A percentile compares a stretch with the other conserved stretches of the same genome.
phyloP scores from a whole-genome alignment of 305 asterid genomes.

The Coffea humblotiana region DNA sequence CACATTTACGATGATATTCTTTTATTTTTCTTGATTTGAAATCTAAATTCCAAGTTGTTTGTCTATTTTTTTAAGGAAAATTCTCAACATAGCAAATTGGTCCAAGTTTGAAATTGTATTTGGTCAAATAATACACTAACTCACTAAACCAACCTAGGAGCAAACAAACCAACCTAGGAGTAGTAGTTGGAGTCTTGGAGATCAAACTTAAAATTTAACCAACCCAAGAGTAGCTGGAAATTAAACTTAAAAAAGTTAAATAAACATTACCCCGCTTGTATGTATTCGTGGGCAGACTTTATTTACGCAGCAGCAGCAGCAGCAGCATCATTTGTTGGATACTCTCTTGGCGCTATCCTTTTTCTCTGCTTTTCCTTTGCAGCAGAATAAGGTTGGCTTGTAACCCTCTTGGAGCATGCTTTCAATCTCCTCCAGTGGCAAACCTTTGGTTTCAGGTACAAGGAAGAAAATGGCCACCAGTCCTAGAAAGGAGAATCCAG shows the following conservation, averaged over 20 bases:
- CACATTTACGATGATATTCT: too few relatives aligned
- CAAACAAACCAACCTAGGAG: not conserved
- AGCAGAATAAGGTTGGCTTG: slow-evolving; percentile 26
- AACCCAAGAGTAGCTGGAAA: not conserved
- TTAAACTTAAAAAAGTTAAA: not conserved
- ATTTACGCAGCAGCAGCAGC: not conserved
- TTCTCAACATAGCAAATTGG: not conserved
- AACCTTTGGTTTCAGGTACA: too few relatives aligned
- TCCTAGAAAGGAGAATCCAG: too few relatives aligned
- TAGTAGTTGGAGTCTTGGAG: too few relatives aligned
- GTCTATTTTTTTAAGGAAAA: too few relatives aligned
- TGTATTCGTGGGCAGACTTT: not conserved
- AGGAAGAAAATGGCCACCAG: too few relatives aligned
- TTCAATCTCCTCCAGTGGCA: too few relatives aligned
- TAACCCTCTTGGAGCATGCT: too few relatives aligned
- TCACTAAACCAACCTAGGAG: not conserved
- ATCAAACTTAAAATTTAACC: too few relatives aligned
- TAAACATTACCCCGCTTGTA: not conserved
- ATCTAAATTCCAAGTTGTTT: too few relatives aligned
- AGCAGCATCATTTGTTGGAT: too few relatives aligned
- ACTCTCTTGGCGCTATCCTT: not conserved
- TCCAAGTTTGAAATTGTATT: not conserved
- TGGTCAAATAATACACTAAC: not conserved
- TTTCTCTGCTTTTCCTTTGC: slow-evolving; percentile 22
- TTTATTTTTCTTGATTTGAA: too few relatives aligned